phyloP scores from a whole-genome alignment of 2,329 filamentous ascomycete genomes.

The Pestalotiopsis sp. region DNA sequence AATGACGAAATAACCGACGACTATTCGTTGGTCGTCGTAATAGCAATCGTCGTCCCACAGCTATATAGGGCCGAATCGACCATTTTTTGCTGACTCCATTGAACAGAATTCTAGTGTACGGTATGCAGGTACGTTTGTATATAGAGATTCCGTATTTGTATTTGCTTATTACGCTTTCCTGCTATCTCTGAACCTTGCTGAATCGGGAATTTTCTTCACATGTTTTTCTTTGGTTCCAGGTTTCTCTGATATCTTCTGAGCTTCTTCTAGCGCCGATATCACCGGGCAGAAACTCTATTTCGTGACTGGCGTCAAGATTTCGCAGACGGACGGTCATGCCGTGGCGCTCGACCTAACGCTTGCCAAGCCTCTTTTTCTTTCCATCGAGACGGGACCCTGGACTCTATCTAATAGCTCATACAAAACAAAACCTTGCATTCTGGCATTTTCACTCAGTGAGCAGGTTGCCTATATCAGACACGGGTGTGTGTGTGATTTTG shows the following conservation, averaged over 20 bases:
- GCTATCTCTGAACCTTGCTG: neutral
- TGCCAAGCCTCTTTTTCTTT: neutral
- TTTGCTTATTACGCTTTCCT: neutral
- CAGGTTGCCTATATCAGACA: neutral
- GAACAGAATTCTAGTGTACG: neutral
- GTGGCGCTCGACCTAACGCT: neutral
- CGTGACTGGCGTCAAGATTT: neutral
- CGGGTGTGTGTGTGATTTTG: neutral
- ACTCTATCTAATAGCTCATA: neutral
- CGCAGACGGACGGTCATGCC: neutral
- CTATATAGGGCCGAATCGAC: constrained; percentile 4
- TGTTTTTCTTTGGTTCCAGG: neutral
- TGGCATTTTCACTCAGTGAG: neutral
- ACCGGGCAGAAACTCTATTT: neutral
- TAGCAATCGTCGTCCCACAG: neutral
- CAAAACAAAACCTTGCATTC: neutral
- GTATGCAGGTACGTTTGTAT: neutral
- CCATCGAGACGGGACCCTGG: neutral
- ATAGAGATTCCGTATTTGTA: neutral
- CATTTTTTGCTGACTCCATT: neutral
- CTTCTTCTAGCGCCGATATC: neutral
- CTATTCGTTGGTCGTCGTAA: neutral
- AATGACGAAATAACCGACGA: neutral
- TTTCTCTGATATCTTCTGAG: neutral
- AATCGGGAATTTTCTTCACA: neutral